phyloP scores from a whole-genome alignment of 306 rosid species.

The Herpetospermum pedunculosum region DNA sequence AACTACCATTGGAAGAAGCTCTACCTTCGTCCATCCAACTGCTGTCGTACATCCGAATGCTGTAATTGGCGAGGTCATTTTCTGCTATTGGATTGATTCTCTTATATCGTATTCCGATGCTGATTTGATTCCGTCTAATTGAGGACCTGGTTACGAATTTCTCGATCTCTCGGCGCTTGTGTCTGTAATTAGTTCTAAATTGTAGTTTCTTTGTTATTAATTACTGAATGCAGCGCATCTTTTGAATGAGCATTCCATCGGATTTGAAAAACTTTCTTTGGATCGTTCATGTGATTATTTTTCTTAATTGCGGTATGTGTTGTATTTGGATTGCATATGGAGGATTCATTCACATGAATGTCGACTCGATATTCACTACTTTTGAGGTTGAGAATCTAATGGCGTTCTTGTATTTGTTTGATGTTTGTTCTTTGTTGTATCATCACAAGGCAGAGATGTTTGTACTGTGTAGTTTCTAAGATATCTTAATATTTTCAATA shows the following conservation, averaged over 20 bases:
- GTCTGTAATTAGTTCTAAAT: neutral
- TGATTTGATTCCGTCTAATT: neutral
- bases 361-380: neutral
- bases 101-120: neutral
- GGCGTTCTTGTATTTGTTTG: neutral
- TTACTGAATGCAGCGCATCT: neutral
- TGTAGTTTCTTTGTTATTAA: neutral
- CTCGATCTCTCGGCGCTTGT: neutral
- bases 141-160: neutral
- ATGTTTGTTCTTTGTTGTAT: neutral
- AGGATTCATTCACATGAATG: neutral
- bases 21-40: slow-evolving; percentile 45
- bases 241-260: neutral
- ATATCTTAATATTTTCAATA: neutral
- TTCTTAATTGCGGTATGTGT: neutral
- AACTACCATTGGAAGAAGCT: slow-evolving; percentile 5
- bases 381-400: neutral
- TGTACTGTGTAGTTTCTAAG: neutral
- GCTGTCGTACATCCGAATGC: slow-evolving; percentile 75
- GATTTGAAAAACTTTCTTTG: neutral
- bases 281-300: neutral
- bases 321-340: neutral
- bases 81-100: neutral
- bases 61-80: slow-evolving; percentile 46
- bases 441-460: neutral